Evolutionary conservation across 441 rosid genomes (phyloP), one percentile per base, ranked within the genome.

Genomic region (Mallotus japonicus): DNA sequence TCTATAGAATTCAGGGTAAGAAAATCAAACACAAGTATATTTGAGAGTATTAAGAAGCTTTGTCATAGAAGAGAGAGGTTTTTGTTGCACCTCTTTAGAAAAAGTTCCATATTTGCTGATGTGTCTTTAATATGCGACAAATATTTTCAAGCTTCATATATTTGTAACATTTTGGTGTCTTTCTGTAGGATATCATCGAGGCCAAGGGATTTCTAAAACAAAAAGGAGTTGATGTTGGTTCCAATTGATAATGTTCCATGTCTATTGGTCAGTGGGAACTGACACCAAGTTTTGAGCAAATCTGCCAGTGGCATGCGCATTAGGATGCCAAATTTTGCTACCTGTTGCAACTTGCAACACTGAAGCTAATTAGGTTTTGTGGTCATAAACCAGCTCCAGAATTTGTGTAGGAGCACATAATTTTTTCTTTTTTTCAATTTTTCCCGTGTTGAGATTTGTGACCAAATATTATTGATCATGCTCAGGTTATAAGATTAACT

Each of bases 181-280:
- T 53, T 72, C 49, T 76, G 56, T 67, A 86, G 90, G 92, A 87
- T 74, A 83, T 86, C 71, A 63, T 62, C 10, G 95, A 90, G 87
- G 98, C 96, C 67, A 86, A 87, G 79, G 86, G 82, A 34, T 89
- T 83, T 76, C 73, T 92, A 74, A 85, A 82, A 84, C 84, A 82
- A 69, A 92, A 72, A 80, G 88, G 93, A 60, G 79, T 92, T 49
- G 90, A 90, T 79, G 87, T 90, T 62, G 80, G 86, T 65, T 86
- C 88, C 0, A 83, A 80, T 37, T 85, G 81, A 82, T 17, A 19
- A 40, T 28, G 55, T 16, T 19, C 40, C 40, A 37, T 37, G 40
- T 37, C 40, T 37, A 37, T 37, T 37, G 40, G 40, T 58, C 7
- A 34, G 60, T 60, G 42, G 65, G n/a, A 59, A 59, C n/a, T 12